Base-by-base conservation (phyloP, 177 flowering plant genomes). In the Vitis hybrid region DNA sequence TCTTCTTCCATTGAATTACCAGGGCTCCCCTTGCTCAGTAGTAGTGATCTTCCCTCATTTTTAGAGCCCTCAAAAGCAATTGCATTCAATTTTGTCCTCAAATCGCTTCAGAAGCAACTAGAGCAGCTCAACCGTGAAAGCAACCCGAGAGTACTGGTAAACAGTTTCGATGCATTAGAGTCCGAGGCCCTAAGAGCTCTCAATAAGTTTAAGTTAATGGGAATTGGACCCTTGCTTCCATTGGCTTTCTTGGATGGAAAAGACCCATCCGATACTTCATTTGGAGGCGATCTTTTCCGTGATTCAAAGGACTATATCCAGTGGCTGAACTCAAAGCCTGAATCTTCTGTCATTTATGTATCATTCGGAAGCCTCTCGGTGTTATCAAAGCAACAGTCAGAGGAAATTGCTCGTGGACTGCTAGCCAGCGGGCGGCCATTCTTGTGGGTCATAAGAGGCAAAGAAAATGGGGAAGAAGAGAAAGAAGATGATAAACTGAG, bases 191-290 rank as follows among this genome's bases (percentile, higher is more conserved):
- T 86, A 0, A 53, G 14, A 10, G 76, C 75, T 1, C n/a, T 76
- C 3, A 59, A 74, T 2, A 67, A 64, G 31, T 18, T 73, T 12
- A 70, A 74, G 0, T 1, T 80, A 55, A 72, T 77, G 0, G 69
- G 73, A 2, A 50, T 87, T 8, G 89, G 91, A 5, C 89, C 88
- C 0, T 70, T 80, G 61, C 57, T 84, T 62, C 86, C 87, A 1
- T 76, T 78, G 1, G 80, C 77, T 2, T 76, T 70, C 53, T 29
- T 77, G 22, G 85, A 79, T 20, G 71, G 74, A 2, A 64, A 63
- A 52, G 80, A 78, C 33, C 76, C 68, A 0, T 65, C 68, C 0
- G 80, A 82, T 33, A 73, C 20, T 1, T 66, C 79, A 1, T 76
- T 48, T 11, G 83, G 83, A 0, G 74, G 64, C 4, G 82, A 85